Percentiles rank a stretch among this genome's conserved stretches.
Evolutionary conservation across 1,284 basidiomycete genomes (phyloP).

Genomic region (Flammula alnicola): DNA sequence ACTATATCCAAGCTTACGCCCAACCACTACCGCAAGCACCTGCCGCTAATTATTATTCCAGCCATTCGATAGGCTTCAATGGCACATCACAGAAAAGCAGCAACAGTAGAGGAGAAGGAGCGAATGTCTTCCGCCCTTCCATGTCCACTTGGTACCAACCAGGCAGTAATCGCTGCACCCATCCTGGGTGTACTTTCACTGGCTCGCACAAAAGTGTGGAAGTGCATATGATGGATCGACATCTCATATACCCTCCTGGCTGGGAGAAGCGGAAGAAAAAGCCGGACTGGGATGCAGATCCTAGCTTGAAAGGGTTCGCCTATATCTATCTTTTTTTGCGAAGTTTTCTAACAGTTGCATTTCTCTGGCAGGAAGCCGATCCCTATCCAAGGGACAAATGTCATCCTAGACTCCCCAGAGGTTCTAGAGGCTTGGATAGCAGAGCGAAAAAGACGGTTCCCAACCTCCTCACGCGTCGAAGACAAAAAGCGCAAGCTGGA

Average conservation of each 20-base stretch:
- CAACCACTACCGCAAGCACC: constrained; percentile 32
- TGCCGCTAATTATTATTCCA: not conserved
- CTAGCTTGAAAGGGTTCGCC: constrained; percentile 70
- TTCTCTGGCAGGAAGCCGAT: constrained; percentile 59
- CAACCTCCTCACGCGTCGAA: constrained; percentile 66
- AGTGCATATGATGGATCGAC: constrained; percentile 89
- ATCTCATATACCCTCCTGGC: constrained; percentile 80
- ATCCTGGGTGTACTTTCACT: constrained; percentile 72
- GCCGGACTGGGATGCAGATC: constrained; percentile 76
- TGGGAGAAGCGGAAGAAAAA: constrained; percentile 70
- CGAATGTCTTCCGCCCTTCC: constrained; percentile 11
- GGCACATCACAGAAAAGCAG: not conserved
- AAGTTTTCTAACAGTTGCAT: not conserved
- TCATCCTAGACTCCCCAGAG: constrained; percentile 81
- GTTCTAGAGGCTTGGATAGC: constrained; percentile 84
- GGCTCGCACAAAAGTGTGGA: constrained; percentile 80
- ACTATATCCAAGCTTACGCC: constrained; percentile 67
- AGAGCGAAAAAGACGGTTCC: constrained; percentile 86
- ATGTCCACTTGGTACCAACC: constrained; percentile 59
- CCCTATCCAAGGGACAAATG: constrained; percentile 80
- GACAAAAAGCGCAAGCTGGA: constrained; percentile 79
- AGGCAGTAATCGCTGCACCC: constrained; percentile 66
- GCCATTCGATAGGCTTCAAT: not conserved
- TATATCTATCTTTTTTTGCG: constrained; percentile 2
- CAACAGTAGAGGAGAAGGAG: not conserved